Conservation (phyloP, 805 yeast genomes). For the Vanderwaltozyma tropicalis region DNA sequence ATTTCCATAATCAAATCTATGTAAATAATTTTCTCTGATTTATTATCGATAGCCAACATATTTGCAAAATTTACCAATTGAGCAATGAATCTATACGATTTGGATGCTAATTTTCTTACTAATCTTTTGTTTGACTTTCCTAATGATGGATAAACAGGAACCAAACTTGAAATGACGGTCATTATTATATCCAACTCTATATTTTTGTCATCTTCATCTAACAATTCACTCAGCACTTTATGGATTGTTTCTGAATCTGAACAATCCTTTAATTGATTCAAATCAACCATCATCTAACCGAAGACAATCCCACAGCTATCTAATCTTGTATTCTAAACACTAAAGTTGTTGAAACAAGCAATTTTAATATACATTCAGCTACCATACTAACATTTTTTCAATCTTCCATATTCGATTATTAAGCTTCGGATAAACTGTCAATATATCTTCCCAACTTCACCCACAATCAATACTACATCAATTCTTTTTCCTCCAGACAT, state of each 20-base stretch:
- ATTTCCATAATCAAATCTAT: constrained; percentile 10
- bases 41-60: constrained; percentile 8
- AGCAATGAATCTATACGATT: constrained; percentile 10
- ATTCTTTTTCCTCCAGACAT: no score
- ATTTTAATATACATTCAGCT: no score
- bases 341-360: no score
- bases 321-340: no score
- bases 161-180: constrained; percentile 9
- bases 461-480: no score
- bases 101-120: constrained; percentile 6
- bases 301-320: no score
- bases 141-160: constrained; percentile 22
- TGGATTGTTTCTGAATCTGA: constrained; percentile 4
- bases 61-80: constrained; percentile 13
- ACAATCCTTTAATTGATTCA: not conserved
- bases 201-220: not conserved
- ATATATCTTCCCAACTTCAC: no score
- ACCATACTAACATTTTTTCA: no score
- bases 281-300: not conserved
- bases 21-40: not conserved
- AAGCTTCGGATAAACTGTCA: no score
- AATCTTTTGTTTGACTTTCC: constrained; percentile 1
- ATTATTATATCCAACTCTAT: constrained; percentile 6
- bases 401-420: no score
- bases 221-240: not conserved